Percentiles rank a stretch among this genome's conserved stretches.
Evolutionary conservation across 1,139 yeast genomes (phyloP).

Genomic region (Yamadazyma spencermartinsiae): DNA sequence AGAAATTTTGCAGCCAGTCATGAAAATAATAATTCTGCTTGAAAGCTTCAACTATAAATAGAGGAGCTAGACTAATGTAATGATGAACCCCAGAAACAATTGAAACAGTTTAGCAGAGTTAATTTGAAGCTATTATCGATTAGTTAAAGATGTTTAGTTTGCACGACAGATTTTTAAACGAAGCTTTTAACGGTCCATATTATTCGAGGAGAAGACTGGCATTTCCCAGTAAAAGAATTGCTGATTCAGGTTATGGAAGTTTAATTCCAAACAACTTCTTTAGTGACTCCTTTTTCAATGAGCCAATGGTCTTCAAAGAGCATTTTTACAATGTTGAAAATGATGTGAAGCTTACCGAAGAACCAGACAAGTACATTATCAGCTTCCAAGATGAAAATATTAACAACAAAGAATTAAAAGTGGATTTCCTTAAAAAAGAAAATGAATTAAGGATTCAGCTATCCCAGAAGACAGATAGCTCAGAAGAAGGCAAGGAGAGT

Average conservation of each 20-base stretch:
- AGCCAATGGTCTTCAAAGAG: slow-evolving; percentile 13
- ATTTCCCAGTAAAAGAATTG: slow-evolving; percentile 4
- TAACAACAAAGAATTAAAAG: slow-evolving; percentile 21
- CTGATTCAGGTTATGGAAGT: slow-evolving; percentile 3
- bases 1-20: no score
- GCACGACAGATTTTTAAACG: slow-evolving; percentile 10
- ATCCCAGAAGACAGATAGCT: slow-evolving; percentile 11
- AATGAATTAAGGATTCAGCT: slow-evolving; percentile 20
- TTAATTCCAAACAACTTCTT: slow-evolving; percentile 5
- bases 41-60: no score
- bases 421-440: slow-evolving; percentile 23
- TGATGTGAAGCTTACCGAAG: slow-evolving; percentile 22
- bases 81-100: no score
- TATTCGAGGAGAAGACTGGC: slow-evolving; percentile 8
- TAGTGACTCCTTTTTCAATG: slow-evolving; percentile 9
- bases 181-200: slow-evolving; percentile 8
- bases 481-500: slow-evolving; percentile 11
- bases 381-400: slow-evolving; percentile 18
- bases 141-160: slow-evolving; percentile 10
- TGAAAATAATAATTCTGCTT: no score
- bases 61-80: no score
- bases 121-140: no score
- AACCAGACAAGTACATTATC: slow-evolving; percentile 23
- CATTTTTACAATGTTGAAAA: slow-evolving; percentile 12
- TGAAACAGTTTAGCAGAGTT: no score